Evolutionary conservation across 2,329 filamentous ascomycete genomes (phyloP), one percentile per base, ranked within the genome.

Genomic region (Podosphaera leucotricha): DNA sequence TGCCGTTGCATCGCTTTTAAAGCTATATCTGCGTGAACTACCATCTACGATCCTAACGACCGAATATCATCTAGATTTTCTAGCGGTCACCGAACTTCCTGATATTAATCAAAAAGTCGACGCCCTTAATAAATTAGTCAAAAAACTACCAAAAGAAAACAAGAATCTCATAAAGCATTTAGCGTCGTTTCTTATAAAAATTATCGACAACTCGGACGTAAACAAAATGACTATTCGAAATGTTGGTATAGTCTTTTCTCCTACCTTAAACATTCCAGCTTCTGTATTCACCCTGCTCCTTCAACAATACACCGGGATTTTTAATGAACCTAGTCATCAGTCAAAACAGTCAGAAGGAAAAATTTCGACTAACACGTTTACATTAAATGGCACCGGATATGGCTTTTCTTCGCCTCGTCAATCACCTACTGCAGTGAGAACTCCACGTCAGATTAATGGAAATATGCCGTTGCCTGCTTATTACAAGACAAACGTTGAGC

Each of bases 191-290:
- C 63, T 98, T 53, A 83, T 93, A 57, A 79, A 80, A 55, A 87
- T 98, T 54, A 84, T 94, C 56, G 85, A 90, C 60, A 85, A 94
- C 53, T 69, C 84, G 6, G 77, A 82, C 53, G 67, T 80, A 49
- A 98, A 98, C 66, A 95, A 94, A 67, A 98, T 98, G 90, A 94
- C 82, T 10, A 82, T 94, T 44, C 77, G 87, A 51, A 98, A 98
- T 56, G 83, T 98, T 44, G 87, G 90, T 50, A 95, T 98, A 53
- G 87, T 98, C 46, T 98, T 98, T 60, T 92, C 90, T 15, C 90
- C 90, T 0, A 95, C 90, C 0, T 70, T 98, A 44, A 95, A 95
- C 59, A 93, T 98, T 38, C 87, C 90, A 0, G 85, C 85, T 0
- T 86, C 87, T 0, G 79, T 98, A 10, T 94, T 98, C 59, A 85